Percentiles rank a stretch among this genome's conserved stretches.
Evolutionary conservation across 2,329 filamentous ascomycete species (phyloP).

Genomic region (Aspergillus quadricinctus): DNA sequence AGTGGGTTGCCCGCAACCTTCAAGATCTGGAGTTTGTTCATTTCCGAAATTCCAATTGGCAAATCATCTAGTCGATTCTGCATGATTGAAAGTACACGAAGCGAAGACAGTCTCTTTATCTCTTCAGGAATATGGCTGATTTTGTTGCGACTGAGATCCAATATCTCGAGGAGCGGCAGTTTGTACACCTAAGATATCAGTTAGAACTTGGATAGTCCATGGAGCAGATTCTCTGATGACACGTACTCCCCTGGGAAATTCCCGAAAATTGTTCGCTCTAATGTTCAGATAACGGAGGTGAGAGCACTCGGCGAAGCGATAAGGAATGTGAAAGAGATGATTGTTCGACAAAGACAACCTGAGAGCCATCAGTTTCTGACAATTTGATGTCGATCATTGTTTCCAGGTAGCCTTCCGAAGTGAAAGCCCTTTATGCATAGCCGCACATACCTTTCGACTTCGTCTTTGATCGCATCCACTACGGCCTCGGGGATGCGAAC

Average conservation of each 20-base stretch:
- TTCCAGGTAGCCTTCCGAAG: not conserved
- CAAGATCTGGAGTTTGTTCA: conserved; percentile 81
- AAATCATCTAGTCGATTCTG: conserved; percentile 83
- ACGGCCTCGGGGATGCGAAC: conserved; percentile 47
- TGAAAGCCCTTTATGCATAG: not conserved
- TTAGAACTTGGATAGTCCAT: conserved; percentile 7
- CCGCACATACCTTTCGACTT: conserved; percentile 46
- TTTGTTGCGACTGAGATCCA: conserved; percentile 87
- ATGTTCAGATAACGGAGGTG: conserved; percentile 50
- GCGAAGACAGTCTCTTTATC: conserved; percentile 72
- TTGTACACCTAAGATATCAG: conserved; percentile 65
- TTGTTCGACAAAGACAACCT: conserved; percentile 51
- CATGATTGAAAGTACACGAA: conserved; percentile 84
- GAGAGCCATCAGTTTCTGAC: conserved; percentile 10
- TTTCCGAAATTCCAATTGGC: conserved; percentile 79
- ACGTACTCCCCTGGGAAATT: conserved; percentile 62
- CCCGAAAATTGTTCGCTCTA: conserved; percentile 48
- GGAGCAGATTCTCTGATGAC: not conserved
- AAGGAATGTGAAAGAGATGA: conserved; percentile 46
- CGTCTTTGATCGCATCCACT: conserved; percentile 49
- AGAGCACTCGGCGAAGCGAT: conserved; percentile 45
- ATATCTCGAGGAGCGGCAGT: conserved; percentile 80
- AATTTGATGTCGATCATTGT: not conserved
- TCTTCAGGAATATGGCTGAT: conserved; percentile 72
- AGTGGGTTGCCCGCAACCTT: conserved; percentile 88